A percentile compares a stretch with the other conserved stretches of the same genome.
phyloP scores from a whole-genome alignment of 257 asterid species.

The Buddleja alternifolia region DNA sequence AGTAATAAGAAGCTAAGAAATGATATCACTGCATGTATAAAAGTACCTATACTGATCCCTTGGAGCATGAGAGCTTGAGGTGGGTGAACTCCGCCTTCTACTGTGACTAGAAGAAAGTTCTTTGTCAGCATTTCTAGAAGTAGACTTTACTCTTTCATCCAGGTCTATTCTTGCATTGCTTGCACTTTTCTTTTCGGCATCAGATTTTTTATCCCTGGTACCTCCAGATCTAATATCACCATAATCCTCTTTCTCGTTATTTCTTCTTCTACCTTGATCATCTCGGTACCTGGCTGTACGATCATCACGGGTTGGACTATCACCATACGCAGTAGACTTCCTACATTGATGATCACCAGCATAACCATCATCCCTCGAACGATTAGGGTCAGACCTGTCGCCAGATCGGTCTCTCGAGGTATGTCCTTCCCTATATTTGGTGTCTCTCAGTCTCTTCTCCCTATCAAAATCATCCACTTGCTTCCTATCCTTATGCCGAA shows the following conservation, averaged over 20 bases:
- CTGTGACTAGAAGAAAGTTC: conserved; percentile 58
- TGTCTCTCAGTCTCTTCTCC: conserved; percentile 70
- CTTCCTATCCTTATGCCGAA: conserved; percentile 57
- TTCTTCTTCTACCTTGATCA: conserved; percentile 76
- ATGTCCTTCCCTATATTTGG: conserved; percentile 69
- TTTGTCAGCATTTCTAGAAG: conserved; percentile 65
- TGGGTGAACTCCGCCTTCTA: conserved; percentile 80
- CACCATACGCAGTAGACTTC: conserved; percentile 61
- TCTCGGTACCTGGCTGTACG: conserved; percentile 62
- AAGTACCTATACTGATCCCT: conserved; percentile 79
- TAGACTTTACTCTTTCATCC: conserved; percentile 67
- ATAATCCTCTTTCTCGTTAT: conserved; percentile 69
- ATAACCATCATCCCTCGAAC: conserved; percentile 63
- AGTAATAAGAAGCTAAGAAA: not conserved
- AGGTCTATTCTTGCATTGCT: conserved; percentile 52
- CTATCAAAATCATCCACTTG: conserved; percentile 64
- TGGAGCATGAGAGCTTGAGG: conserved; percentile 62
- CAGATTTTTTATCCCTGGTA: conserved; percentile 69
- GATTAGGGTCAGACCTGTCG: conserved; percentile 71
- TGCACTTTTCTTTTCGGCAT: conserved; percentile 63
- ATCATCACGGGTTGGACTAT: conserved; percentile 73
- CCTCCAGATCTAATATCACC: conserved; percentile 66
- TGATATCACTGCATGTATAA: conserved; percentile 8
- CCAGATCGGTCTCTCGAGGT: conserved; percentile 62
- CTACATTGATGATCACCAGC: conserved; percentile 59